Base-by-base conservation (phyloP, 2,329 filamentous ascomycete species). In the Aspergillus sp. region DNA sequence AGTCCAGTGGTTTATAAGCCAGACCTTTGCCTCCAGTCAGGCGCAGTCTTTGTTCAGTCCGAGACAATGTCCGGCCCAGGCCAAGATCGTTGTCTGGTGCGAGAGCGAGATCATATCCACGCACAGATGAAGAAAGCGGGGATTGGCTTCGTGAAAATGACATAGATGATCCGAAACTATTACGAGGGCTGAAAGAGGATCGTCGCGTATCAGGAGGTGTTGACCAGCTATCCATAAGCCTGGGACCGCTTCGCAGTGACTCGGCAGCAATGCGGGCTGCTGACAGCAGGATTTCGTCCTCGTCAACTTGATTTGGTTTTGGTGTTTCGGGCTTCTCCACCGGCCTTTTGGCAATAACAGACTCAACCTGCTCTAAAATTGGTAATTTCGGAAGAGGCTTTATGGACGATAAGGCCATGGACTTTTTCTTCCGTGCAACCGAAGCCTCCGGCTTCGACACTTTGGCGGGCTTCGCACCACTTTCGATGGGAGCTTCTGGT, bases 1-100 rank as follows among this genome's bases (percentile, higher is more conserved):
- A 64, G 20, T 73, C 62, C 38, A 75, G 53, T 3, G 72, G 70
- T 51, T 72, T 74, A 32, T 70, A 73, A 4, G 75, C 75, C 45
- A 77, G 56, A 0, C 75, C 75, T 38, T 66, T 71, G 5, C 71
- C 74, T 11, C 75, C 75, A 5, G 74, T 77, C 41, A 64, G 52
- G 34, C 74, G 64, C 29, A 77, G 74, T 25, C 75, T 64, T 57
- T 73, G 65, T 53, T 77, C 75, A 0, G 73, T 75, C 16, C 74
- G 68, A 42, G 74, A 76, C 50, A 77, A 58, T 7, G 67, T 69
- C 29, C 69, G 63, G 4, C 72, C 72, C 4, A 72, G 61, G 10
- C 72, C 73, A 20, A 71, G 60, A 14, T 70, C 66, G 1, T 63
- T 66, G 36, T 70, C 65, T 17, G 72, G 71, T 9, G 71, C 71